Percentiles rank a stretch among this genome's conserved stretches.
These are phyloP conservation scores for Perilla frutescens DNA, from an alignment of 257 asterid genomes.

Conservation along the genomic window DNA sequence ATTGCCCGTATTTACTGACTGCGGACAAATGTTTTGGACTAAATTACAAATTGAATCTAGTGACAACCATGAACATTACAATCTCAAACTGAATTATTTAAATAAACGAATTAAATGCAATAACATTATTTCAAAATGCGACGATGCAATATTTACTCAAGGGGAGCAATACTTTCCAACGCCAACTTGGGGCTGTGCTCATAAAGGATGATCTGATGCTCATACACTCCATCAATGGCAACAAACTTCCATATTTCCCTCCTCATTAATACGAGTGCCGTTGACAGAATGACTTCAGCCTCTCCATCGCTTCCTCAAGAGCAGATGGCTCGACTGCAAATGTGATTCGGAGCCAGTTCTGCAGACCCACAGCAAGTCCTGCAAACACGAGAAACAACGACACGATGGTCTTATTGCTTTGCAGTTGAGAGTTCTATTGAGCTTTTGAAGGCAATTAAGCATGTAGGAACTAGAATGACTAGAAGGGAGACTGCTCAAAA, in stretches of 20 bases:
- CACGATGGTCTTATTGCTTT: too few relatives aligned
- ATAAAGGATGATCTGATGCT: not conserved
- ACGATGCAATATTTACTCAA: conserved; percentile 19
- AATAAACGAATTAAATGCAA: conserved; percentile 30
- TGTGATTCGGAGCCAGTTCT: conserved; percentile 73
- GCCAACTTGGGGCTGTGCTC: not conserved
- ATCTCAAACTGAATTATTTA: conserved; percentile 18
- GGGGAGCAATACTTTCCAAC: conserved; percentile 25
- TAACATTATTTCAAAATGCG: conserved; percentile 14
- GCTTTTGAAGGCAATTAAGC: too few relatives aligned
- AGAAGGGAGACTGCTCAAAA: too few relatives aligned
- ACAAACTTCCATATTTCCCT: not conserved
- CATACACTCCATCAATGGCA: not conserved
- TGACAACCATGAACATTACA: not conserved
- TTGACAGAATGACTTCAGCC: conserved; percentile 65
- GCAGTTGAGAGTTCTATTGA: too few relatives aligned
- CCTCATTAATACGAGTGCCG: conserved; percentile 50
- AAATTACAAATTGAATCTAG: conserved; percentile 18
- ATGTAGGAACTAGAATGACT: too few relatives aligned
- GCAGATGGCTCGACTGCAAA: conserved; percentile 70
- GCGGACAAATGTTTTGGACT: not conserved
- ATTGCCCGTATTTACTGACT: not conserved
- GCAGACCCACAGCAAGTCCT: conserved; percentile 80
- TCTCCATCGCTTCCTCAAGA: conserved; percentile 64
- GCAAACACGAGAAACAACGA: conserved; percentile 9